Evolutionary conservation across 139 green algal genomes (phyloP).

Genomic region (Gonium pectorale): DNA sequence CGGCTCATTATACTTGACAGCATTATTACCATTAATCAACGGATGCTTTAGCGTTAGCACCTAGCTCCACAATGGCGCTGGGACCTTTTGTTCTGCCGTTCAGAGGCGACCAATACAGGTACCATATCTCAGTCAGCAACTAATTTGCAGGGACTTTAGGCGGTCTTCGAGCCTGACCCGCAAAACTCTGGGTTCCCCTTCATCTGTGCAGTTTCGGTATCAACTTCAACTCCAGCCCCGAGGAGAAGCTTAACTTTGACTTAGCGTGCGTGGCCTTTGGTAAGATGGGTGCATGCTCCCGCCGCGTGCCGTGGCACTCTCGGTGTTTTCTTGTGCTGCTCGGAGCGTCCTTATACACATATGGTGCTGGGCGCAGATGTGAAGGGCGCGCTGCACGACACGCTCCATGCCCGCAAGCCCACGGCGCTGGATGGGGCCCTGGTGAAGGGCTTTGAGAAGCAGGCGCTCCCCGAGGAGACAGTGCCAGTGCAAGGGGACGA

Average conservation of each 20-base stretch:
- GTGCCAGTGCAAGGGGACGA: conserved; percentile 52
- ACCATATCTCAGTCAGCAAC: background rate
- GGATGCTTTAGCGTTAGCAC: too few relatives aligned
- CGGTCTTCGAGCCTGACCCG: too few relatives aligned
- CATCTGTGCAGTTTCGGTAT: conserved; percentile 42
- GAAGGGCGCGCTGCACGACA: conserved; percentile 28
- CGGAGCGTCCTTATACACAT: background rate
- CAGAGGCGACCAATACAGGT: conserved; percentile 64
- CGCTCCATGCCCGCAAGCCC: conserved; percentile 52
- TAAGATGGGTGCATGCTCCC: conserved; percentile 8
- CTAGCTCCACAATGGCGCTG: conserved; percentile 4
- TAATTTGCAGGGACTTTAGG: too few relatives aligned
- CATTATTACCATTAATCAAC: too few relatives aligned
- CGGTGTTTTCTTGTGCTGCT: background rate
- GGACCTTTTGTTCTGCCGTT: conserved; percentile 56
- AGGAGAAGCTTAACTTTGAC: conserved; percentile 37
- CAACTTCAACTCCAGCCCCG: conserved; percentile 30
- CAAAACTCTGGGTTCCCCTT: too few relatives aligned
- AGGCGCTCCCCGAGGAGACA: conserved; percentile 43
- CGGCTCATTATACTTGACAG: too few relatives aligned
- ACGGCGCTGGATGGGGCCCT: conserved; percentile 54
- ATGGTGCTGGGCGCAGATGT: conserved; percentile 8
- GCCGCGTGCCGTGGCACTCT: background rate
- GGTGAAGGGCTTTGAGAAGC: conserved; percentile 41
- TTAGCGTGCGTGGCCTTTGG: conserved; percentile 43